Base-by-base conservation (phyloP, 495 filamentous ascomycete species). In the Clavariopsis aquatica region DNA sequence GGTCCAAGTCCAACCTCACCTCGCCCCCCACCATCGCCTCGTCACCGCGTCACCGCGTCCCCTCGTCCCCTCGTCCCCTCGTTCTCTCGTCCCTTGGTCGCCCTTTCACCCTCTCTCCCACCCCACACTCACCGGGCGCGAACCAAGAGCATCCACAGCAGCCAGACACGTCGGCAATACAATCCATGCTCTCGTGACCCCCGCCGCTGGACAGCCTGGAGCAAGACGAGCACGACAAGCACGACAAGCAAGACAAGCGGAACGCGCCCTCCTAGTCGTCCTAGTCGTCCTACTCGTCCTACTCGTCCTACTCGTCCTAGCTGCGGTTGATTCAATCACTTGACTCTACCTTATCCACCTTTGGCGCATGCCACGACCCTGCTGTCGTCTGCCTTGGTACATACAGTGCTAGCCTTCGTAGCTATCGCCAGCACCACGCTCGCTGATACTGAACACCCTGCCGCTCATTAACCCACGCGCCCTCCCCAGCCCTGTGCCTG, bases 71-170 rank as follows among this genome's bases (percentile, higher is more conserved):
- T 26, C 46, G 10, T 24, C 46, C 3, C 41, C 57, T 26, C 28
- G 43, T 12, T n/a, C n/a, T n/a, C n/a, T n/a, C n/a, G n/a, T n/a
- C n/a, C n/a, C n/a, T n/a, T n/a, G n/a, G n/a, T 43, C 20, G 41
- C 17, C 51, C 29, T 4, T 20, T 20, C 51, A 54, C 8, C 29
- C 19, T n/a, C 45, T 20, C 15, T 28, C 52, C 20, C 36, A 15
- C n/a, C 52, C n/a, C n/a, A n/a, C 2, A 24, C 51, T 34, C 29
- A 22, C 47, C 55, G 47, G 62, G 22, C 43, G 55, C 26, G 46
- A 19, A 49, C 55, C 62, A 65, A 65, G 62, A 65, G 62, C 62
- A 59, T 29, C 49, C 62, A 1, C 19, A 10, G 46, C 55, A 59
- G 54, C 56, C 47, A 65, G 55, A 19, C 9, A 24, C 38, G 20